Percentiles rank a stretch among this genome's conserved stretches.
phyloP scores from a whole-genome alignment of 305 asterid genomes.

The Solanum hybrid region DNA sequence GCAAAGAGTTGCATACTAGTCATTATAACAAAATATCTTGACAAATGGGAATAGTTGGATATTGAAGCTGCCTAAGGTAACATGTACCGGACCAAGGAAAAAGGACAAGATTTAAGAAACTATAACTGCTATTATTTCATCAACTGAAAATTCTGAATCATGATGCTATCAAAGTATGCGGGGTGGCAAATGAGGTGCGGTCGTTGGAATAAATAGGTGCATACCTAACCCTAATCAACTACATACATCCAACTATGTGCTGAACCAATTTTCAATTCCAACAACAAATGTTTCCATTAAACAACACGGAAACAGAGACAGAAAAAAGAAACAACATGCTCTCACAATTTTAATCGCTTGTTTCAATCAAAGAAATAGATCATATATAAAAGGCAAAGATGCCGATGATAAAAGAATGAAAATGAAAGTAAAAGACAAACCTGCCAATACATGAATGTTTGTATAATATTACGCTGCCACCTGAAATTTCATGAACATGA shows the following conservation, averaged over 20 bases:
- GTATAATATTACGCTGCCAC: constrained; percentile 85
- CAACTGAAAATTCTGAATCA: not conserved
- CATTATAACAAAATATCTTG: not conserved
- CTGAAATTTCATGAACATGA: constrained; percentile 29
- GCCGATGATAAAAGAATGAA: not conserved
- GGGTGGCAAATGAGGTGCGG: not conserved
- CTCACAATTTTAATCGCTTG: not conserved
- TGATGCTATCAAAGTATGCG: not conserved
- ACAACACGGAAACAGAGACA: not conserved
- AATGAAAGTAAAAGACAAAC: constrained; percentile 16
- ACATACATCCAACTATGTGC: not conserved
- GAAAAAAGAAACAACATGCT: not conserved
- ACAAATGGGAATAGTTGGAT: not conserved
- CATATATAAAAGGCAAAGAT: not conserved
- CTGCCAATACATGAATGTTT: constrained; percentile 96
- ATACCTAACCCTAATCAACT: not conserved
- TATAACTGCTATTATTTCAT: not conserved
- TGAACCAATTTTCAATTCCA: not conserved
- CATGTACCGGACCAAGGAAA: not conserved
- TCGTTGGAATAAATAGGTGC: not conserved
- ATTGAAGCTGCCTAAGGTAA: not conserved
- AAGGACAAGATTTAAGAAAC: not conserved
- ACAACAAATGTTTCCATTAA: not conserved
- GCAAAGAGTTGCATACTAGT: constrained; percentile 9
- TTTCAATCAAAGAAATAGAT: not conserved